Evolutionary conservation across 331 rosid genomes (phyloP).

Genomic region (Cydonia oblonga): DNA sequence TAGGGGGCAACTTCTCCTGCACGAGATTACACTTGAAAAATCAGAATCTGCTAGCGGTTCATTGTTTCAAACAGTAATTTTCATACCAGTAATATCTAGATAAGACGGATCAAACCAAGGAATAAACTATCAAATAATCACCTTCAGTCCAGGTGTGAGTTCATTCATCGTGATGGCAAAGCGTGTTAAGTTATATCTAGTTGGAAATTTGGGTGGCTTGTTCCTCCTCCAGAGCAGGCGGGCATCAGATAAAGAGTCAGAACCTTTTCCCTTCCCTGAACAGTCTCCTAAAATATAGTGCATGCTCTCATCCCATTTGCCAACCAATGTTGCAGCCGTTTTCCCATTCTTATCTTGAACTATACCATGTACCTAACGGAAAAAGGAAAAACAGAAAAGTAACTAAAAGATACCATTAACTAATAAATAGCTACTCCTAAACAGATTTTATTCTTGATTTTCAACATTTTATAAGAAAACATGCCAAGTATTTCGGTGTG

Average conservation of each 20-base stretch:
- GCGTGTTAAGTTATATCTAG: conserved; percentile 88
- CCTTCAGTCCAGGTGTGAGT: conserved; percentile 84
- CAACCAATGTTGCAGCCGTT: conserved; percentile 74
- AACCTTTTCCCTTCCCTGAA: conserved; percentile 69
- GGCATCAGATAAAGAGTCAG: conserved; percentile 63
- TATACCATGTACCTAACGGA: conserved; percentile 65
- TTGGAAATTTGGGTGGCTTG: conserved; percentile 64
- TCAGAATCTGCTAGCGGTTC: background rate
- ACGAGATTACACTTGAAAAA: background rate
- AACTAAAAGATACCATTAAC: background rate
- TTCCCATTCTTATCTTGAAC: conserved; percentile 77
- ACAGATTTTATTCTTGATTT: background rate
- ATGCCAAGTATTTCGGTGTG: background rate
- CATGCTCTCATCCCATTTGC: conserved; percentile 98
- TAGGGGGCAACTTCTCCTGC: conserved; percentile 89
- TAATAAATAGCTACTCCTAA: background rate
- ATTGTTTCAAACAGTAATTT: background rate
- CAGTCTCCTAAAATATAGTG: conserved; percentile 69
- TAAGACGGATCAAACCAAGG: conserved; percentile 1
- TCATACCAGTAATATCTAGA: background rate
- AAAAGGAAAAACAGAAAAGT: background rate
- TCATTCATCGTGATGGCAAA: conserved; percentile 89
- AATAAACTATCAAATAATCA: conserved; percentile 15
- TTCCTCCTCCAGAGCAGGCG: conserved; percentile 75
- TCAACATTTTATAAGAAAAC: too few relatives aligned